These are phyloP conservation scores for Mrakia blollopis DNA, from an alignment of 768 basidiomycete species.

Conservation along the genomic window DNA sequence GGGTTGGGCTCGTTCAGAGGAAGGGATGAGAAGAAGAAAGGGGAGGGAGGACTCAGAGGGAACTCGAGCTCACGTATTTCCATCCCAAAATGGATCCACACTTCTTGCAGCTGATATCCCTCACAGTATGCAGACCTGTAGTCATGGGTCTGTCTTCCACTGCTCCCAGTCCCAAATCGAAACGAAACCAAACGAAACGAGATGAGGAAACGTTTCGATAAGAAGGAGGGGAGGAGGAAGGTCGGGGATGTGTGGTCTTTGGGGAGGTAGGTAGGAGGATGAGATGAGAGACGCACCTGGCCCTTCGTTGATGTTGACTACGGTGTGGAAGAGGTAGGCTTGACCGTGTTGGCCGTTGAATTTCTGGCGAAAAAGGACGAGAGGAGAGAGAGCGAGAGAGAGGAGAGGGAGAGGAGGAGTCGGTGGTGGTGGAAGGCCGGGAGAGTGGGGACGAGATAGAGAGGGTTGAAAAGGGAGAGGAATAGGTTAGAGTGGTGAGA, in stretches of 20 bases:
- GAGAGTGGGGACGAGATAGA: not conserved
- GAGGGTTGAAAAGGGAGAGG: not conserved
- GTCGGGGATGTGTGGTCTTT: too few relatives aligned
- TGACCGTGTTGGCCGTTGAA: slow-evolving; percentile 96
- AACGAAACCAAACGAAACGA: not conserved
- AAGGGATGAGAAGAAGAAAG: not conserved
- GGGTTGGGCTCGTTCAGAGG: not conserved
- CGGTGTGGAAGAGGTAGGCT: slow-evolving; percentile 87
- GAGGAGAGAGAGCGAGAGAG: not conserved
- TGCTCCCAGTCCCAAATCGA: slow-evolving; percentile 48
- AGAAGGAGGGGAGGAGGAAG: not conserved
- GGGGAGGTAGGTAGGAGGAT: too few relatives aligned
- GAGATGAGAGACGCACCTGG: not conserved
- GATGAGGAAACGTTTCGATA: not conserved
- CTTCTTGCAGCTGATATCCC: slow-evolving; percentile 90
- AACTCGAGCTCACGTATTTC: slow-evolving; percentile 74
- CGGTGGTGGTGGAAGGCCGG: too few relatives aligned
- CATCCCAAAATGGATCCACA: slow-evolving; percentile 83
- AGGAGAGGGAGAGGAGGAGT: not conserved
- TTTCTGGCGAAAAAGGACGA: slow-evolving; percentile 55
- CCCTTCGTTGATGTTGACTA: slow-evolving; percentile 87
- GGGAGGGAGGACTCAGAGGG: not conserved
- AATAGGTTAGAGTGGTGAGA: not conserved
- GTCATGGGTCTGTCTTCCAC: slow-evolving; percentile 92
- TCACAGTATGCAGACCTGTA: slow-evolving; percentile 90